Base-by-base conservation (phyloP, 129 eudicot genomes). In the Logfia minima region DNA sequence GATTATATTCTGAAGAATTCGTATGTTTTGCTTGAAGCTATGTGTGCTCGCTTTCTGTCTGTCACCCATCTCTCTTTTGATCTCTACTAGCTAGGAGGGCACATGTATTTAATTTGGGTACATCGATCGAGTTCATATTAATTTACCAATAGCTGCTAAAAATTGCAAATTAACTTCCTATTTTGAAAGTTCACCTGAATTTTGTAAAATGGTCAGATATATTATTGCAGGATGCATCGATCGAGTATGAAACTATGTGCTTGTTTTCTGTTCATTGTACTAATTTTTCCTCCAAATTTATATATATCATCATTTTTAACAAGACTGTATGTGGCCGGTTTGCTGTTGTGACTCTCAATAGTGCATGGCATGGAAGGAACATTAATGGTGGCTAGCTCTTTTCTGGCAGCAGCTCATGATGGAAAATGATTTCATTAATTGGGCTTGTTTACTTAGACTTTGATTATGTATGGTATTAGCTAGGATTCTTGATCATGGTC, bases 1-100 rank as follows among this genome's bases (percentile, higher is more conserved):
- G 41, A 37, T 1, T 37, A 6, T 37, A 11, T 23, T 5, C 43
- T 14, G 59, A 51, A 73, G 18, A 68, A 26, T 17, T 23, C 39
- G 23, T 60, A 37, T 74, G 73, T 55, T 55, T n/a, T 56, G 26
- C 79, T 74, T 37, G 79, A 74, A 81, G 75, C 67, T 82, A 43
- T 76, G 85, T 24, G 68, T 76, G 68, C 79, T 77, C 67, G 16
- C 79, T 71, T 60, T 77, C 85, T 72, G n/a, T 82, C 82, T 64
- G 85, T 67, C 58, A 51, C 55, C 74, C 74, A 34, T 28, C 39
- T 53, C 35, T 77, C 70, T 55, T 70, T 64, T 39, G 34, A 69
- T 61, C 59, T 64, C 61, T 70, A 48, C 62, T 71, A 17, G 17
- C 51, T 10, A 43, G 16, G 59, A 69, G 34, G 22, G 6, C 1